These are phyloP conservation scores for Artemisia annua DNA, from an alignment of 129 eudicot genomes.

Conservation along the genomic window DNA sequence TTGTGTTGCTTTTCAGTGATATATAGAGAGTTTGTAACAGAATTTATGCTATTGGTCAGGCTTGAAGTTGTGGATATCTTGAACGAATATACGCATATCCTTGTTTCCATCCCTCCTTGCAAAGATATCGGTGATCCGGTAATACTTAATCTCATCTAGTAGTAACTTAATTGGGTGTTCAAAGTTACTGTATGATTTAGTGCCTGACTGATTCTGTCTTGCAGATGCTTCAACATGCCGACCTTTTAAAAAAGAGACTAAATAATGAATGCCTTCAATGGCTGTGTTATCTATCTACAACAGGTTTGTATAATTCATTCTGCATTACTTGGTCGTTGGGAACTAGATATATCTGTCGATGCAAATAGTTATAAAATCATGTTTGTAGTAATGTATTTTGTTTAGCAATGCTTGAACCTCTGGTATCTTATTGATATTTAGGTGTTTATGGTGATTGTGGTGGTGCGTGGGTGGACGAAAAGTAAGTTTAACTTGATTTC, in stretches of 20 bases:
- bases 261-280: constrained; percentile 59
- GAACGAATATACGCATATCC: constrained; percentile 66
- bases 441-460: constrained; percentile 88
- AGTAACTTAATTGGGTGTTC: constrained; percentile 4
- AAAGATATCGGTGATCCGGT: constrained; percentile 81
- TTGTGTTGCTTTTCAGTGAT: neutral
- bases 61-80: constrained; percentile 51
- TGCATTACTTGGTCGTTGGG: constrained; percentile 1
- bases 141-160: constrained; percentile 20
- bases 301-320: constrained; percentile 45
- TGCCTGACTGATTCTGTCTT: constrained; percentile 3
- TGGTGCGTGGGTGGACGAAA: constrained; percentile 95
- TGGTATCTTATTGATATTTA: constrained; percentile 25
- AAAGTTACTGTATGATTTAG: neutral
- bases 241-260: constrained; percentile 44
- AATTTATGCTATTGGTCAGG: constrained; percentile 41
- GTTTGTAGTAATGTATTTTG: neutral
- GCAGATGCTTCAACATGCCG: constrained; percentile 70
- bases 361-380: constrained; percentile 16
- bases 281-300: constrained; percentile 83
- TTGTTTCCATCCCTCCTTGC: constrained; percentile 72
- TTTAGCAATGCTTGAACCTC: neutral
- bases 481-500: constrained; percentile 41
- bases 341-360: neutral
- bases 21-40: neutral